Evolutionary conservation across 2,329 filamentous ascomycete species (phyloP), one percentile per base, ranked within the genome.

Genomic region (Bisporella sp.): DNA sequence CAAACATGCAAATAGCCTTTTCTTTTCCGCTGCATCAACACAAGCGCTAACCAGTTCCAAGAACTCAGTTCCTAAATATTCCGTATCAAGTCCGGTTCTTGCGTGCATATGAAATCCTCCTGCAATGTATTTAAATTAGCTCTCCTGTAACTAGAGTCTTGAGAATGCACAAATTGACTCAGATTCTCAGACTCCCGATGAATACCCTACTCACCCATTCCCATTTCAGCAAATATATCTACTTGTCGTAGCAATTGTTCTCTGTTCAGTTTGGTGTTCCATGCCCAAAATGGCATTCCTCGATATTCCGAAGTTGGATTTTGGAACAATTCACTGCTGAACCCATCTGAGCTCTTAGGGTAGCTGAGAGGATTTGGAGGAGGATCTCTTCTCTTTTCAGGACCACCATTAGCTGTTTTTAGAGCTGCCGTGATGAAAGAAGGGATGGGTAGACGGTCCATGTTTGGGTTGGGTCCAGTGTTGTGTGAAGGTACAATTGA

Each of bases 101-200:
- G 60, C 58, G 53, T 66, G 63, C 56, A 66, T 65, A 31, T 63
- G 60, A 40, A 66, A 66, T 3, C 65, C 64, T 4, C 64, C 8
- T 37, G n/a, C n/a, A 37, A 37, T 37, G 2, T 9, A n/a, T 37
- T 9, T 37, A 2, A 21, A 21, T 21, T 21, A 21, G 21, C 21
- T 21, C 21, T 21, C 21, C 2, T 21, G 21, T 21, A 21, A 21
- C 21, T 21, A 21, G 21, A 21, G 21, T 21, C 21, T 21, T 21
- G 21, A 21, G 21, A 2, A 21, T 21, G 21, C 21, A 21, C 21
- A 21, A 21, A 21, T 21, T 21, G 21, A 21, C 21, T 21, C 21
- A 21, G 21, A 21, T 21, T 21, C 21, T 21, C 21, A 21, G 21
- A 21, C 21, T 21, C 35, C 35, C 35, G 4, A 37, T 9, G 35